A percentile compares a stretch with the other conserved stretches of the same genome.
Conservation (phyloP, 1,284 basidiomycete genomes). For the Puccinia horiana region DNA sequence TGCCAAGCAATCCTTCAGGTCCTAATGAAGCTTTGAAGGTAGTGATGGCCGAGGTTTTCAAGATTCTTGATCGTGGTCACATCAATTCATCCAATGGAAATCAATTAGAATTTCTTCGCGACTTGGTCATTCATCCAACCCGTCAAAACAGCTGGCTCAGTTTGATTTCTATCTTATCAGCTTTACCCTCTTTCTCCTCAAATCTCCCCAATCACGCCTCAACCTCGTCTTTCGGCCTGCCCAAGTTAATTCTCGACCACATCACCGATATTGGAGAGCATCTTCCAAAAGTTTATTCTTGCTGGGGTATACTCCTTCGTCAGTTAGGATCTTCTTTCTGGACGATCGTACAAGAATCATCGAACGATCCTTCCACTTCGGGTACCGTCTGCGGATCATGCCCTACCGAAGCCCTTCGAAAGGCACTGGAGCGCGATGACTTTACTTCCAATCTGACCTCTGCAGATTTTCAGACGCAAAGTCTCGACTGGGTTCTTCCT, state of each 20-base stretch:
- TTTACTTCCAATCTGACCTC: slow-evolving; percentile 18
- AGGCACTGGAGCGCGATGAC: slow-evolving; percentile 14
- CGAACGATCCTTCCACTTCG: not conserved
- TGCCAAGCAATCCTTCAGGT: not conserved
- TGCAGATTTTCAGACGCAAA: not conserved
- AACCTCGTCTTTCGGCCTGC: slow-evolving; percentile 15
- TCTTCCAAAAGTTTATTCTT: slow-evolving; percentile 21
- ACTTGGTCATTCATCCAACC: slow-evolving; percentile 27
- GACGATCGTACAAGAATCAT: slow-evolving; percentile 2
- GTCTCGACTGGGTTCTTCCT: slow-evolving; percentile 40
- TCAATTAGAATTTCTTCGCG: not conserved
- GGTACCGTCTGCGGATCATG: not conserved
- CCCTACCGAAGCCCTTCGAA: slow-evolving; percentile 19
- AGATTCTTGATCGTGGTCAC: slow-evolving; percentile 29
- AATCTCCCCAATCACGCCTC: not conserved
- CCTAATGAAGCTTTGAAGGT: slow-evolving; percentile 6
- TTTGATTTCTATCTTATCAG: slow-evolving; percentile 35
- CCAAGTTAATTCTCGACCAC: slow-evolving; percentile 36
- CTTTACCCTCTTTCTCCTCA: slow-evolving; percentile 19
- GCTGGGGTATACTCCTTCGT: slow-evolving; percentile 29
- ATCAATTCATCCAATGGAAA: not conserved
- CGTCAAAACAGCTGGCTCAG: slow-evolving; percentile 42
- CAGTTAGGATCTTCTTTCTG: slow-evolving; percentile 40
- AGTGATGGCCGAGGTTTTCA: slow-evolving; percentile 25
- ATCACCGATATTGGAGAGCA: slow-evolving; percentile 35